Base-by-base conservation (phyloP, 73 alveolate genomes). In the Tetrahymena elliotti region DNA sequence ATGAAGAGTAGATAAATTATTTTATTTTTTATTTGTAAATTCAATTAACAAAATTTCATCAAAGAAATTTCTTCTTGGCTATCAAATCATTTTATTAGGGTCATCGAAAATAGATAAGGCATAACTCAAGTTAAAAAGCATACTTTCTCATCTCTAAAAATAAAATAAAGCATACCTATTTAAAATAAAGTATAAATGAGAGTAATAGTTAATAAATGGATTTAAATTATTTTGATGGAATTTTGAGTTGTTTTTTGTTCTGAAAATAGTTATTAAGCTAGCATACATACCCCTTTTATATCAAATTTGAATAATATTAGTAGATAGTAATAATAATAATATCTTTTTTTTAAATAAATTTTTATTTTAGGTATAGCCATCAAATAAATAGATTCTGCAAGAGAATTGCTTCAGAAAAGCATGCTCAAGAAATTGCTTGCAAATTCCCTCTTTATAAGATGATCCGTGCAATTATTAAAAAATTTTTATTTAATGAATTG, bases 401-500 rank as follows among this genome's bases (percentile, higher is more conserved):
- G 12, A 84, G 96, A 94, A 84, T 94, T 35, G 94, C 96, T 83
- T 82, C 93, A 5, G 27, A 83, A 36, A 94, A 94, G 52, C 52
- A 88, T 38, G 95, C 96, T n/a, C 18, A 92, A 11, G 33, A 38
- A 18, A 53, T 92, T 20, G 95, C 96, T 33, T 52, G 93, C 83
- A 84, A 39, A 35, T 94, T 35, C 52, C 96, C 96, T 34, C 92
- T 94, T 33, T 94, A 84, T 94, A 94, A 94, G 84, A 94, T 94
- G 96, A 52, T 94, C 4, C 93, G 96, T 36, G 95, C 95, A 12
- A 93, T 94, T 11, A 47, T 93, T 12, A 84, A 53, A 35, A 94
- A 94, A 34, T 94, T 94, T 38, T 84, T 94, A 94, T 94, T 94
- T 53, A 94, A 94, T 88, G 96, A 94, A 38, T 88, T 94, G 20